Percentiles rank a stretch among this genome's conserved stretches.
These are phyloP conservation scores for Cercophora sp. DNA, from an alignment of 495 filamentous ascomycete species.

Conservation along the genomic window DNA sequence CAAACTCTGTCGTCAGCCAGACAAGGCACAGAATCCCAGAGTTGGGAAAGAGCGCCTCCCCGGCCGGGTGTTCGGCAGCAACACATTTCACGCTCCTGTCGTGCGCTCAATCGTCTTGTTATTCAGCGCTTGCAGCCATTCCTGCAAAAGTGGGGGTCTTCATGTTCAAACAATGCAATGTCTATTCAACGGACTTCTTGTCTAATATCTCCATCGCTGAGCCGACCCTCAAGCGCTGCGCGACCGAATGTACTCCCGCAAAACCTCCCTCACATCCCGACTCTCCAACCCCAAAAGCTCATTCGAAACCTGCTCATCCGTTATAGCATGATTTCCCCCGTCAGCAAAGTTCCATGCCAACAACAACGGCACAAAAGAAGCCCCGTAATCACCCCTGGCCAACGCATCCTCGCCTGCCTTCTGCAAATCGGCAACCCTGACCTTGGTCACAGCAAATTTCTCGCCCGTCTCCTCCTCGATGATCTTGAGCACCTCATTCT, in stretches of 20 bases:
- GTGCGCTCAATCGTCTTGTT: too few relatives aligned
- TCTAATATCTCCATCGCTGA: too few relatives aligned
- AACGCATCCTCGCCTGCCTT: neutral
- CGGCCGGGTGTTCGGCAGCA: too few relatives aligned
- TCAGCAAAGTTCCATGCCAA: neutral
- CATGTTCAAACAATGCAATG: too few relatives aligned
- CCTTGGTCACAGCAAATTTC: neutral
- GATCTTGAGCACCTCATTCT: neutral
- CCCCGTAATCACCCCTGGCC: neutral
- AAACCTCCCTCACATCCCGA: neutral
- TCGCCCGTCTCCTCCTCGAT: neutral
- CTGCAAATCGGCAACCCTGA: neutral
- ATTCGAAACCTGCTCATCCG: neutral
- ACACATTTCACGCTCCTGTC: too few relatives aligned
- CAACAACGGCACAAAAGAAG: neutral
- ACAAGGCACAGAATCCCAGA: too few relatives aligned
- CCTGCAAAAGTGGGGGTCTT: too few relatives aligned
- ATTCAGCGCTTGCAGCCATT: too few relatives aligned
- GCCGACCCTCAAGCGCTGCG: too few relatives aligned
- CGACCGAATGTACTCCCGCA: neutral
- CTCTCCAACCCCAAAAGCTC: neutral
- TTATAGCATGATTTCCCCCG: neutral
- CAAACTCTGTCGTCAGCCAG: too few relatives aligned
- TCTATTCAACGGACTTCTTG: too few relatives aligned
- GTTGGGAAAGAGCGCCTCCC: too few relatives aligned